Base-by-base conservation (phyloP, 805 yeast species). In the Candida railenensis region DNA sequence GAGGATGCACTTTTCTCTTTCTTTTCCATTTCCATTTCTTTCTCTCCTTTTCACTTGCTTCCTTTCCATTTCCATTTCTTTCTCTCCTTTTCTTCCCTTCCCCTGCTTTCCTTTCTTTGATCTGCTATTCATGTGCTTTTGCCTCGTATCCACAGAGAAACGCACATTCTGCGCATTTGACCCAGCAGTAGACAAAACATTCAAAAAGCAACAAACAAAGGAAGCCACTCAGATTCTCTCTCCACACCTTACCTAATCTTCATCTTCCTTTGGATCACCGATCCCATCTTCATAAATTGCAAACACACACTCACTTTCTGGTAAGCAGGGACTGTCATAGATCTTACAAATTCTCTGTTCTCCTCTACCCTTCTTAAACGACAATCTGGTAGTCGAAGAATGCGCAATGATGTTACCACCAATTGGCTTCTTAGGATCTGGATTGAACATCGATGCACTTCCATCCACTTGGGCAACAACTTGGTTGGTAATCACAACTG, bases 361-460 rank as follows among this genome's bases (percentile, higher is more conserved):
- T 15, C 87, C 97, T 58, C 85, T 82, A 44, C 96, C 97, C 69
- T 94, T 94, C 61, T 85, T 87, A 65, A 94, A 83, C 46, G 87
- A 86, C 48, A 94, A 76, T 59, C 99, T 80, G 2, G 99, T 94
- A 4, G 98, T 92, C 2, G 97, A 90, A 16, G 96, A 84, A 65
- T 94, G 99, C 0, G 98, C 99, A 64, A 94, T 85, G 56, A 94
- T 94, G 61, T 94, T 92, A 57, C 99, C 99, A 51, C 99, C 99
- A 55, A 94, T 92, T 15, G 99, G 99, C 65, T 94, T 94, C 66
- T 94, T 94, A 14, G 98, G 97, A 65, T 94, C 99, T 1, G 97
- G 96, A 56, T 91, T 90, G 65, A 83, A 91, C 72, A 82, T 71
- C 22, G 81, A 76, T 37, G 82, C 82, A 59, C 95, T 95, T 1